A percentile compares a stretch with the other conserved stretches of the same genome.
Evolutionary conservation across 1,284 basidiomycete species (phyloP).

Genomic region (Sutorius eximius): DNA sequence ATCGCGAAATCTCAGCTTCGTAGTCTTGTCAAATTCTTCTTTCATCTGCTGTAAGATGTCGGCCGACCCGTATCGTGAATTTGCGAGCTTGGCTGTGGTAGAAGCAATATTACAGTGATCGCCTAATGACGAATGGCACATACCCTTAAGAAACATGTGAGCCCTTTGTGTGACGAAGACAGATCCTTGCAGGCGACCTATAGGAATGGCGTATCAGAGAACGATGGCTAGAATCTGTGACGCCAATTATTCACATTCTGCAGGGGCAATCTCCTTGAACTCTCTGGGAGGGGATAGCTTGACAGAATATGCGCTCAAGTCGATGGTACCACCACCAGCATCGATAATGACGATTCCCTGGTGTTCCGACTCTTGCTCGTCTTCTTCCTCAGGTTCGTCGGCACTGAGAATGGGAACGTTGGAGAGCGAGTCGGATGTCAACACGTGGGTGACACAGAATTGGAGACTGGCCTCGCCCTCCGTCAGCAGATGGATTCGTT

Average conservation of each 20-base stretch:
- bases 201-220: neutral
- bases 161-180: constrained; percentile 46
- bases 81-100: constrained; percentile 33
- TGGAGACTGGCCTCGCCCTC: constrained; percentile 53
- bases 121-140: neutral
- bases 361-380: constrained; percentile 19
- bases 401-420: constrained; percentile 10
- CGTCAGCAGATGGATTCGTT: constrained; percentile 45
- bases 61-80: constrained; percentile 28
- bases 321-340: constrained; percentile 55
- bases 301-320: constrained; percentile 49
- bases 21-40: constrained; percentile 45
- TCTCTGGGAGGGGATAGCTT: constrained; percentile 26
- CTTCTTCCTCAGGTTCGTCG: constrained; percentile 16
- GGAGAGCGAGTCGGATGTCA: constrained; percentile 30
- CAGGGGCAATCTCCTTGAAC: constrained; percentile 40
- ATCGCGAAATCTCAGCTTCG: constrained; percentile 47
- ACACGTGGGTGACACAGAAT: constrained; percentile 41
- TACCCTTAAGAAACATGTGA: constrained; percentile 36
- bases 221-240: fast-evolving
- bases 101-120: constrained; percentile 15
- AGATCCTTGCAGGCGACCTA: constrained; percentile 37
- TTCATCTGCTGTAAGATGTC: constrained; percentile 43
- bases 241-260: constrained; percentile 38
- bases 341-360: constrained; percentile 52